Evolutionary conservation across 306 rosid genomes (phyloP).

Genomic region (Inga leiocalycina): DNA sequence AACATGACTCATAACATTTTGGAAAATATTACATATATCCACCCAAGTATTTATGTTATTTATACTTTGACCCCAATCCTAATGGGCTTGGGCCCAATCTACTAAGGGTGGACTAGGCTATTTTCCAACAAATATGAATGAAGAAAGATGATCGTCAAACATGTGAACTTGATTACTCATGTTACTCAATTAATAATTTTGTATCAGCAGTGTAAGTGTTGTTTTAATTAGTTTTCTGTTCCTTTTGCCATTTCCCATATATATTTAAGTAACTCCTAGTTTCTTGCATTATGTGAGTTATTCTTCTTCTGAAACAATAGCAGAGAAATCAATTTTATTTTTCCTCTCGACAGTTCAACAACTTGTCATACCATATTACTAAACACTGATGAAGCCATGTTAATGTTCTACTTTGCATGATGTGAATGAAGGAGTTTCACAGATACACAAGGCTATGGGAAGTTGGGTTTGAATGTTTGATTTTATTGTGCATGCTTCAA

Average conservation of each 20-base stretch:
- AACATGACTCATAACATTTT: too few species aligned
- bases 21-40: too few species aligned
- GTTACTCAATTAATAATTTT: not conserved
- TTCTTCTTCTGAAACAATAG: not conserved
- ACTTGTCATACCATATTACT: not conserved
- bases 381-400: conserved; percentile 1
- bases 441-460: conserved; percentile 64
- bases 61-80: too few species aligned
- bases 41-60: too few species aligned
- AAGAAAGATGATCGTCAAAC: not conserved
- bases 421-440: conserved; percentile 61
- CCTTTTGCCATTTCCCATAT: not conserved
- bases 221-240: not conserved
- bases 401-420: conserved; percentile 32
- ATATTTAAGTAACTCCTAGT: not conserved
- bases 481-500: conserved; percentile 86
- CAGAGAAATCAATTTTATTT: not conserved
- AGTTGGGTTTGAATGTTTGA: conserved; percentile 55
- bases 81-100: too few species aligned
- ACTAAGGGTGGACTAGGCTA: too few species aligned
- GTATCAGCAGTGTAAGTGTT: not conserved
- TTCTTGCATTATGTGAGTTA: not conserved
- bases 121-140: not conserved
- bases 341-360: not conserved
- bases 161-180: not conserved